Conservation (phyloP, 169 alveolate species). For the Cryptosporidium parvum region DNA sequence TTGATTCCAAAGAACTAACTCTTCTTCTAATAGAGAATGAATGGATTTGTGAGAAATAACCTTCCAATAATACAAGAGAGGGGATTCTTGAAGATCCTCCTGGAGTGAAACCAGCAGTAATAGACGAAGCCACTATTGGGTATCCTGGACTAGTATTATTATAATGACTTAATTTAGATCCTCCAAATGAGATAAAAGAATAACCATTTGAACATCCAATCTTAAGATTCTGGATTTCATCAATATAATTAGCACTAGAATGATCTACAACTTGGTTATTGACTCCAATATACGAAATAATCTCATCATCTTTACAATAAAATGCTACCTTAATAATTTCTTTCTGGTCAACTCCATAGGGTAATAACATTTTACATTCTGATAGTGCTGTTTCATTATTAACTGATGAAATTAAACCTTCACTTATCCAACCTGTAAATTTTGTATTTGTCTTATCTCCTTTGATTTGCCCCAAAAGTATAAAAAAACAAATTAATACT, state of each 20-base stretch:
- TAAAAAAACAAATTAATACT: neutral
- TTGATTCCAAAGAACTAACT: slow-evolving; percentile 25
- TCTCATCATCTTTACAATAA: slow-evolving; percentile 27
- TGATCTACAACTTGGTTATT: slow-evolving; percentile 34
- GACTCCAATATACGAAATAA: slow-evolving; percentile 45
- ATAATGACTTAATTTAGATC: slow-evolving; percentile 48
- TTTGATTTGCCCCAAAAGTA: neutral
- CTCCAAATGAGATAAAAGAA: slow-evolving; percentile 66
- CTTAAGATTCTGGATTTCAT: slow-evolving; percentile 35
- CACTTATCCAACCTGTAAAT: slow-evolving; percentile 70
- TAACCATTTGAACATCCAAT: slow-evolving; percentile 63
- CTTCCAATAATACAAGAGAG: slow-evolving; percentile 53
- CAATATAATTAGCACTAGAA: slow-evolving; percentile 24
- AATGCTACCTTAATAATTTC: slow-evolving; percentile 30
- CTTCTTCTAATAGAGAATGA: slow-evolving; percentile 53
- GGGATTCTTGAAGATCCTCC: slow-evolving; percentile 23
- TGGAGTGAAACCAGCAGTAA: slow-evolving; percentile 40
- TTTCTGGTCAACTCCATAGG: slow-evolving; percentile 17
- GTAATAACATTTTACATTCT: slow-evolving; percentile 38
- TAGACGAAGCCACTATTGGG: slow-evolving; percentile 31
- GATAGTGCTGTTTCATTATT: slow-evolving; percentile 26
- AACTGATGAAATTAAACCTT: slow-evolving; percentile 28
- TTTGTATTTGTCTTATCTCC: slow-evolving; percentile 10
- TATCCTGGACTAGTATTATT: slow-evolving; percentile 41
- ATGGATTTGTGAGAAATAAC: slow-evolving; percentile 21